Evolutionary conservation across 2,329 filamentous ascomycete species (phyloP), one percentile per base, ranked within the genome.

Genomic region (Pseudogymnoascus verrucosus): DNA sequence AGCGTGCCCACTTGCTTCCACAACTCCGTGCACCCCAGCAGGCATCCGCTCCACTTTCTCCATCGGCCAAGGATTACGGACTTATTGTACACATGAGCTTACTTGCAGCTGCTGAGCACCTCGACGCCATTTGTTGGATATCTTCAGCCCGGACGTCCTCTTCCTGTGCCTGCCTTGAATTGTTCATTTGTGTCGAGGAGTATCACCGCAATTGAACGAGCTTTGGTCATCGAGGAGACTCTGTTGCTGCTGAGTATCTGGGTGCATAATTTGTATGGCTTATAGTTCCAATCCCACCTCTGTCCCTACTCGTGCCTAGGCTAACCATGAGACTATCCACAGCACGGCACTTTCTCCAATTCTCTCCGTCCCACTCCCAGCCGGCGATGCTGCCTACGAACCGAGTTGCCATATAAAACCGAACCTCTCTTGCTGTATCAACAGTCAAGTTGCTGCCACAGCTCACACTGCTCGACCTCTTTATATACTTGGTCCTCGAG

Each of bases 21-120:
- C 51, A 57, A 57, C 51, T 57, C 28, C 51, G 8, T 57, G 51
- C 51, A 57, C 16, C 51, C 51, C 51, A 57, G 51, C 51, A 57
- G 51, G 51, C 28, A 57, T 57, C 51, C 51, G 51, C 51, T 57
- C 51, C 51, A 57, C 51, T 57, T 57, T 57, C 51, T 57, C 51
- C 51, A 57, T 36, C 51, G 51, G 51, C 51, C 51, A 57, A 36
- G 51, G 51, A 57, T 57, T 57, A 57, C 51, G 28, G 51, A 57
- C 51, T 57, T 57, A 57, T 57, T 57, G 51, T 57, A 57, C 51
- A 57, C 51, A 57, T 57, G 51, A 57, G 51, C 51, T 57, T 57
- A 57, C 51, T 57, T 57, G 28, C 51, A 57, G 51, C 51, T 57
- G 51, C n/a, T 57, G 28, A 34, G 28, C 51, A 57, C 28, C 51